These are phyloP conservation scores for Aspergillus intermedius DNA, from an alignment of 2,329 filamentous ascomycete genomes.

Conservation along the genomic window DNA sequence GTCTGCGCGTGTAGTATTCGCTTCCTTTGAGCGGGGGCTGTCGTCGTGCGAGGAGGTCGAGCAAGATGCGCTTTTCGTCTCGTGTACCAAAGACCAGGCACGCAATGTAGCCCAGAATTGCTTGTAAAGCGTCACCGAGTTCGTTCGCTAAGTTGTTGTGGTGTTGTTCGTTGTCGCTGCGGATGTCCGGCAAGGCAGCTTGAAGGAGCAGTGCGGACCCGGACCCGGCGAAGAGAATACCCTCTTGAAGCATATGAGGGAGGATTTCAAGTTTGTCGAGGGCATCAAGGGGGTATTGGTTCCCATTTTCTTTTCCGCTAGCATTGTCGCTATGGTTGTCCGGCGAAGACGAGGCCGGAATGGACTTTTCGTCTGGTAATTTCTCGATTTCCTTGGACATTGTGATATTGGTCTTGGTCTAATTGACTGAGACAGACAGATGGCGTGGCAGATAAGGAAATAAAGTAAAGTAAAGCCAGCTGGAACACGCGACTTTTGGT, in stretches of 20 bases:
- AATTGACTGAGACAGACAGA: no score
- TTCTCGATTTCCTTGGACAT: not conserved
- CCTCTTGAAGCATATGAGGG: conserved; percentile 30
- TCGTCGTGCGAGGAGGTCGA: conserved; percentile 18
- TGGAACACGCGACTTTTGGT: no score
- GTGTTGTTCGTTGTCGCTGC: conserved; percentile 9
- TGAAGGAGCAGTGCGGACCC: conserved; percentile 30
- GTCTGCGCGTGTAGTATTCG: conserved; percentile 17
- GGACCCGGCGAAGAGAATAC: conserved; percentile 29
- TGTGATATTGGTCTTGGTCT: no score
- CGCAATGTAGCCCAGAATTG: conserved; percentile 28
- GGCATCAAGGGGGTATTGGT: conserved; percentile 16
- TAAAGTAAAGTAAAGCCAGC: no score
- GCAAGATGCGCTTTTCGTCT: conserved; percentile 23
- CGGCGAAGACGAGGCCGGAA: not conserved
- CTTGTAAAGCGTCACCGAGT: conserved; percentile 24
- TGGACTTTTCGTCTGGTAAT: not conserved
- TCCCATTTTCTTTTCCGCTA: not conserved
- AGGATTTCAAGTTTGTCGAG: conserved; percentile 29
- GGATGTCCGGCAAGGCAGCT: conserved; percentile 25
- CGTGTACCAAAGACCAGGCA: conserved; percentile 27
- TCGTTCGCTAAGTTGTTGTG: conserved; percentile 20
- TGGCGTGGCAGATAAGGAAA: no score
- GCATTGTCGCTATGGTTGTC: not conserved
- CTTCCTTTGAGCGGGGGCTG: conserved; percentile 16